Evolutionary conservation across 1,284 basidiomycete genomes (phyloP).

Genomic region (Ustilago vetiveriae): DNA sequence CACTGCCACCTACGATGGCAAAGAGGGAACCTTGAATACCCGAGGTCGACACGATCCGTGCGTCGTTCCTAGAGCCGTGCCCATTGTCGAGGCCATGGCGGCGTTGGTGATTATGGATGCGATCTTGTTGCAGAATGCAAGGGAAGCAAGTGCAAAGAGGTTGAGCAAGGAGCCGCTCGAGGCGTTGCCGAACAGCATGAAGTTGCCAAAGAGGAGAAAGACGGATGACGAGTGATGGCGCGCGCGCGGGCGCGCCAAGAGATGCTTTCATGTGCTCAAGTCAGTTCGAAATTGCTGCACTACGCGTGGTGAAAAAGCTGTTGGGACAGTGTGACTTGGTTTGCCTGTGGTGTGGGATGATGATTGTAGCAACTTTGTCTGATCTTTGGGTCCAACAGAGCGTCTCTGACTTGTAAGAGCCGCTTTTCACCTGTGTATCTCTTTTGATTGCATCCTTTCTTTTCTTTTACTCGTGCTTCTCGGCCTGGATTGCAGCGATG

Average conservation of each 20-base stretch:
- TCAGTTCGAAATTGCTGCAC: too few species aligned
- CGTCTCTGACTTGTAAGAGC: too few species aligned
- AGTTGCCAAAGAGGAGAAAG: slow-evolving; percentile 44
- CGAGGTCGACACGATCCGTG: slow-evolving; percentile 96
- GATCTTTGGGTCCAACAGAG: too few species aligned
- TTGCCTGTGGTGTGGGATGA: too few species aligned
- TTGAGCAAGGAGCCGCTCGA: slow-evolving; percentile 40
- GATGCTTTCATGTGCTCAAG: too few species aligned
- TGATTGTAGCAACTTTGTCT: too few species aligned
- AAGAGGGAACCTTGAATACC: slow-evolving; percentile 84
- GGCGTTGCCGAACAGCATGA: slow-evolving; percentile 60
- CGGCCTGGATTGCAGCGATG: slow-evolving; percentile 22
- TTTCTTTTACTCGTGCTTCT: neutral
- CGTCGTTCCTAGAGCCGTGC: slow-evolving; percentile 92
- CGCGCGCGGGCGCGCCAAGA: neutral
- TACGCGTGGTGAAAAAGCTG: too few species aligned
- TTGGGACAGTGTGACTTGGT: too few species aligned
- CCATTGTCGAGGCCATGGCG: slow-evolving; percentile 99
- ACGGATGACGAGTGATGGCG: slow-evolving; percentile 2
- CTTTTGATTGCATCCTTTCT: neutral
- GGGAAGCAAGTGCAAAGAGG: slow-evolving; percentile 31
- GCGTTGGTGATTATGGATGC: slow-evolving; percentile 90
- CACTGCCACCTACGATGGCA: slow-evolving; percentile 93
- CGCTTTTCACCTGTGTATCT: too few species aligned
- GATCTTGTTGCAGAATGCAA: slow-evolving; percentile 57